phyloP scores from a whole-genome alignment of 2,329 filamentous ascomycete genomes.

The Biscogniauxia mediterranea region DNA sequence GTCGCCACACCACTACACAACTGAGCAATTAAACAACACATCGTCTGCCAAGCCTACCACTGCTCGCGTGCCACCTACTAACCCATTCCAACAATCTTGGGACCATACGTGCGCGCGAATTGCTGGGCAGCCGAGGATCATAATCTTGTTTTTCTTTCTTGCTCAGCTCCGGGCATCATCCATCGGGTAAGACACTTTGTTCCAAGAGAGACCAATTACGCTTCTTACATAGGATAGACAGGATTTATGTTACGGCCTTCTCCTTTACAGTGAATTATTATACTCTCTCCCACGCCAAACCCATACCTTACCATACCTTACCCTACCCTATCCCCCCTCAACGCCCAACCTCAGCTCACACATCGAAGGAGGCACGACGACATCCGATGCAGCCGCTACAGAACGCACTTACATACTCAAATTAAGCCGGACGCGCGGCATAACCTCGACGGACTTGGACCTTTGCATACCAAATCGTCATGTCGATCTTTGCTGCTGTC shows the following conservation, averaged over 20 bases:
- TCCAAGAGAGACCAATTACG: not conserved
- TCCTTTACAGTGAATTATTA: not conserved
- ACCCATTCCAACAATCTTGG: not conserved
- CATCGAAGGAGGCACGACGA: not conserved
- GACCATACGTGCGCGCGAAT: not conserved
- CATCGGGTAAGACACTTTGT: not conserved
- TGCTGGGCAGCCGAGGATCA: not conserved
- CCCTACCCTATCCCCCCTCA: not conserved
- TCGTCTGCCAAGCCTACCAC: not conserved
- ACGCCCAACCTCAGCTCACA: not conserved
- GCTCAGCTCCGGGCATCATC: not conserved
- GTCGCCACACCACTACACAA: not conserved
- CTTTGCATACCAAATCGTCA: constrained; percentile 22
- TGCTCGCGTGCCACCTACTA: not conserved
- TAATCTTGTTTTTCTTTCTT: not conserved
- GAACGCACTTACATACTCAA: constrained; percentile 3
- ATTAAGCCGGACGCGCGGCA: constrained; percentile 14
- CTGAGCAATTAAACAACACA: not conserved
- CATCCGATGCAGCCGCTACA: constrained; percentile 12
- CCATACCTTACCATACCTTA: too few species aligned
- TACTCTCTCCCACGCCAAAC: not conserved
- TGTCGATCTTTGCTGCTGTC: constrained; percentile 58
- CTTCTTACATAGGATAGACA: not conserved
- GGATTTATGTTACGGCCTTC: not conserved
- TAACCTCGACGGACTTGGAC: not conserved